Evolutionary conservation across 73 alveolate genomes (phyloP).

Genomic region (Loxodes magnus): DNA sequence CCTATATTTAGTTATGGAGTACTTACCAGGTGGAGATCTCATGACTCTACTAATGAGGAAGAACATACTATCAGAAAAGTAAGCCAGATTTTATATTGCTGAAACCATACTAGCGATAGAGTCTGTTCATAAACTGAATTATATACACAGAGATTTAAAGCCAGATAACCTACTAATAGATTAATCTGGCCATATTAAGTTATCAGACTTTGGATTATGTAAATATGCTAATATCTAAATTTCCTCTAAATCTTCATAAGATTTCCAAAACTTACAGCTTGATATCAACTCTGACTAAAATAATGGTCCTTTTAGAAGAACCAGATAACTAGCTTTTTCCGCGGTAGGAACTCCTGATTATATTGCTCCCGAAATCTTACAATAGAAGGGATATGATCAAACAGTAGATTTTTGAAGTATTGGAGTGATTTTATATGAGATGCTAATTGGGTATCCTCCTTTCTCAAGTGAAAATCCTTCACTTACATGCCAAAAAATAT

Average conservation of each 20-base stretch:
- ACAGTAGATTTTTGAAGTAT: conserved; percentile 74
- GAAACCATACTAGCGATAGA: conserved; percentile 76
- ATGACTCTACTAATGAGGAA: conserved; percentile 77
- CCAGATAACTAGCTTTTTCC: conserved; percentile 30
- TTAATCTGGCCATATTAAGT: conserved; percentile 66
- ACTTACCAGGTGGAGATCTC: conserved; percentile 49
- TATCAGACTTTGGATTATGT: conserved; percentile 47
- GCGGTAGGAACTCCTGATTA: conserved; percentile 76
- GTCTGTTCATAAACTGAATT: conserved; percentile 72
- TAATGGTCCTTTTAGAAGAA: conserved; percentile 7
- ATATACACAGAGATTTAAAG: conserved; percentile 77
- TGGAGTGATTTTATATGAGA: conserved; percentile 65
- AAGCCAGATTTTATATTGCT: conserved; percentile 72
- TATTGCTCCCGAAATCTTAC: conserved; percentile 74
- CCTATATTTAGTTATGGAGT: conserved; percentile 47
- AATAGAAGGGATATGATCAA: conserved; percentile 47
- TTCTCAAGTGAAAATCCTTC: conserved; percentile 52
- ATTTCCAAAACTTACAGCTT: not conserved
- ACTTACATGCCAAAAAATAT: conserved; percentile 20
- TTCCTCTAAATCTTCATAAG: not conserved
- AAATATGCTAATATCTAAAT: conserved; percentile 30
- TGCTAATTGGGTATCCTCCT: conserved; percentile 73
- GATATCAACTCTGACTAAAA: conserved; percentile 16
- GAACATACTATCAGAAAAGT: conserved; percentile 72
- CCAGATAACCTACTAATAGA: conserved; percentile 76